Base-by-base conservation (phyloP, 352 stramenopile genomes). In the Globisporangium recalcitrans region DNA sequence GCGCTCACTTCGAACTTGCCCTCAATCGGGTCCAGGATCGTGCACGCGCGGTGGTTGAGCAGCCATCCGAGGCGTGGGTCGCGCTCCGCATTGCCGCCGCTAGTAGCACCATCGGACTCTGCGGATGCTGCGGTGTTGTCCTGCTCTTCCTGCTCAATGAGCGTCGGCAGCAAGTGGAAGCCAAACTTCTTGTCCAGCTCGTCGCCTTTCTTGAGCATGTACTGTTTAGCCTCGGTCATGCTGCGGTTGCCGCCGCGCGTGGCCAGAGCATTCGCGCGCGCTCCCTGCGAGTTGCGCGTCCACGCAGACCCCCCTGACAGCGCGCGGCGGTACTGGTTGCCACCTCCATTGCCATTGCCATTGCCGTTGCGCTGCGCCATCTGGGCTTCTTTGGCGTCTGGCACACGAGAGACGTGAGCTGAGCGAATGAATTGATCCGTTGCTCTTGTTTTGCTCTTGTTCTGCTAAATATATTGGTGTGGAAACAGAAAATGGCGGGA, bases 1-100 rank as follows among this genome's bases (percentile, higher is more conserved):
- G 87, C 93, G 49, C 80, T 88, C n/a, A 91, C 85, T 73, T 98
- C 93, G 49, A 68, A 73, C 52, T 88, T 89, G 51, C 76, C 77
- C 24, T 88, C 83, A 3, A 67, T 47, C 3, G 74, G 70, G 44
- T 90, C 83, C 16, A 72, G 69, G 9, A 92, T 64, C 51, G 79
- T 84, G 31, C 71, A 86, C 11, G 77, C 63, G 44, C 81, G 81
- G 34, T 90, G 67, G 57, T 92, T 92, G 29, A 92, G 69, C 53
- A 92, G 68, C 83, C 83, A 92, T 7, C 83, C 83, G 27, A 92
- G 77, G 49, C 69, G 75, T 4, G 67, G 68, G 5, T 70, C 67
- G 21, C 64, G 31, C 29, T 68, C 48, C 16, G n/a, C 36, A 21
- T 29, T 52, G 10, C 22, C 22, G 16, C 10, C 27, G 34, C 8